phyloP scores from a whole-genome alignment of 2,329 filamentous ascomycete species.

The Chrysosporium queenslandicum region DNA sequence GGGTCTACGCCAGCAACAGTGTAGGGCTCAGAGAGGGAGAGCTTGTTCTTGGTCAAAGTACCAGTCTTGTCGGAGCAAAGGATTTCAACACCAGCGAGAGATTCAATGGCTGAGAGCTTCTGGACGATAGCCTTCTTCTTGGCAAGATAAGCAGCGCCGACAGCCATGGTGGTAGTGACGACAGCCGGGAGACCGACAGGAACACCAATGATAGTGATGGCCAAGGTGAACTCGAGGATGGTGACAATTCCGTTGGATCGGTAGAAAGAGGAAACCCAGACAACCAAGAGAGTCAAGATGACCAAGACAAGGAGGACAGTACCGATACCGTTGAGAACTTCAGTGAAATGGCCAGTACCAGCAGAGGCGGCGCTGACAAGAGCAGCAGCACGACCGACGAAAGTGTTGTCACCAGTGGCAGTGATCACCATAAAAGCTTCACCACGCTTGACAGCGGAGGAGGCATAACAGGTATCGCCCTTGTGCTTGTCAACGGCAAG shows the following conservation, averaged over 20 bases:
- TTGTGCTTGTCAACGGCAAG: conserved; percentile 82
- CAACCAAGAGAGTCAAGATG: conserved; percentile 66
- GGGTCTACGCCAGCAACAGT: conserved; percentile 71
- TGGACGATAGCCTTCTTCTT: conserved; percentile 91
- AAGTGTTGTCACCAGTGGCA: conserved; percentile 78
- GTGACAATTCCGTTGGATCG: conserved; percentile 68
- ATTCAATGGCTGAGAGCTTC: conserved; percentile 86
- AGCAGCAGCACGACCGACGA: conserved; percentile 78
- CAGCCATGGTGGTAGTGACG: conserved; percentile 90
- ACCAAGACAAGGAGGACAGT: conserved; percentile 70
- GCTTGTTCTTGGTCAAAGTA: conserved; percentile 89
- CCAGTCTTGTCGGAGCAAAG: conserved; percentile 92
- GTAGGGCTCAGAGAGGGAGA: conserved; percentile 76
- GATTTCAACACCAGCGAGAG: conserved; percentile 83
- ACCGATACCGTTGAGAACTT: conserved; percentile 80
- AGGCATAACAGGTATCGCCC: conserved; percentile 71
- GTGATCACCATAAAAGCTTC: conserved; percentile 75
- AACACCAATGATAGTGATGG: conserved; percentile 84
- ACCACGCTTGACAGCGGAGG: conserved; percentile 83
- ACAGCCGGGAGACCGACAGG: conserved; percentile 88
- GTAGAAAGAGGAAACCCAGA: conserved; percentile 84
- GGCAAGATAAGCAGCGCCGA: conserved; percentile 81
- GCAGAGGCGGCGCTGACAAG: conserved; percentile 67
- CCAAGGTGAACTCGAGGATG: conserved; percentile 76
- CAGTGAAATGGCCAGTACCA: conserved; percentile 77